These are phyloP conservation scores for Rhodosporidiobolus odoratus DNA, from an alignment of 768 basidiomycete species.

Conservation along the genomic window DNA sequence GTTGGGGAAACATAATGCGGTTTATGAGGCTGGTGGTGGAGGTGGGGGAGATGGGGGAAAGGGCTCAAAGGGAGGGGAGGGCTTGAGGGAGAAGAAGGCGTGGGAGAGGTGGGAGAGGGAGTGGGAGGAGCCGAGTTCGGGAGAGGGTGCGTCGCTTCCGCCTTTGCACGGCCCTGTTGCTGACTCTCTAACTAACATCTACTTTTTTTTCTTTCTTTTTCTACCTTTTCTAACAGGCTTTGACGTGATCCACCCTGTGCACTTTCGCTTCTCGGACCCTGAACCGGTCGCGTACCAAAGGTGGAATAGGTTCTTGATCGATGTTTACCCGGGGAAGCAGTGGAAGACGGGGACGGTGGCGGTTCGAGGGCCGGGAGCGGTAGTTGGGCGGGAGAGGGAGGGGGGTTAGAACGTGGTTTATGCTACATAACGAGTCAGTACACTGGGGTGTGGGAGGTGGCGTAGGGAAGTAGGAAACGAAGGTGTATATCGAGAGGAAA, in stretches of 20 bases:
- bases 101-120: neutral
- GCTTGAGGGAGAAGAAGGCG: neutral
- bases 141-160: neutral
- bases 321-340: constrained; percentile 8
- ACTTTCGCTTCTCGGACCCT: neutral
- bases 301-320: neutral
- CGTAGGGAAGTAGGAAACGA: too few relatives aligned
- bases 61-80: neutral
- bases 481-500: too few relatives aligned
- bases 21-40: neutral
- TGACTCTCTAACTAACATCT: neutral
- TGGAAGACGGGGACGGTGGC: neutral
- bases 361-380: neutral
- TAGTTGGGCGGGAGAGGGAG: neutral
- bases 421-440: too few relatives aligned
- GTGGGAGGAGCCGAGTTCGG: neutral
- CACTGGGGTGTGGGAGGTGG: too few relatives aligned
- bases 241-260: neutral
- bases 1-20: neutral
- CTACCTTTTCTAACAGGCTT: neutral
- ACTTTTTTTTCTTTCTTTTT: neutral
- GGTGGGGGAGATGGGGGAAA: neutral
- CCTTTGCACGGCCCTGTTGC: neutral
- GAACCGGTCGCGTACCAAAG: neutral
- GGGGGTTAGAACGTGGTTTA: too few relatives aligned